Percentiles rank a stretch among this genome's conserved stretches.
phyloP scores from a whole-genome alignment of 805 yeast species.

The Candida coleopterorum region DNA sequence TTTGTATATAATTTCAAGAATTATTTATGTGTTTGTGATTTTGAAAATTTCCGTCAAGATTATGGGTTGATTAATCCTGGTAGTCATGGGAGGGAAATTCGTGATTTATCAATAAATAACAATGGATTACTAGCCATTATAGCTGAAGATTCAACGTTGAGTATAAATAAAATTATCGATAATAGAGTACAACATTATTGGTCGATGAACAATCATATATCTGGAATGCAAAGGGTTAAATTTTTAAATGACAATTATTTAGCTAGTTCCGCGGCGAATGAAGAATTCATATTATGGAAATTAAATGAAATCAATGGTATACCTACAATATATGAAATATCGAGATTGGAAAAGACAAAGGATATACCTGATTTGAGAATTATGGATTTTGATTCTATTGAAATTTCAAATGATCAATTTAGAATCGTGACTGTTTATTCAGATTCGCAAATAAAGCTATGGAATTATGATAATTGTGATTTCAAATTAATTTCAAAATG shows the following conservation, averaged over 20 bases:
- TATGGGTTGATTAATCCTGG: constrained; percentile 47
- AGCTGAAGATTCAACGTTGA: constrained; percentile 82
- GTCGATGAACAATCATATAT: constrained; percentile 76
- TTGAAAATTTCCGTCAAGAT: constrained; percentile 12
- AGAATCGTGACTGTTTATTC: constrained; percentile 73
- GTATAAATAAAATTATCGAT: constrained; percentile 40
- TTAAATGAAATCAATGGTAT: constrained; percentile 31
- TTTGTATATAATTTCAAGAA: constrained; percentile 56
- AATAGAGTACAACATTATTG: constrained; percentile 49
- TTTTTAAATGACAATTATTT: constrained; percentile 47
- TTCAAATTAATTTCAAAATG: constrained; percentile 47
- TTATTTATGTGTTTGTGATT: constrained; percentile 24
- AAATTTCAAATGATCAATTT: constrained; percentile 39
- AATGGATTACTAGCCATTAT: constrained; percentile 54
- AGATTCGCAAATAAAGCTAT: constrained; percentile 69
- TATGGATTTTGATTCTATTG: constrained; percentile 70
- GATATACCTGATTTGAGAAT: constrained; percentile 76
- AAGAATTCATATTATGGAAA: constrained; percentile 83
- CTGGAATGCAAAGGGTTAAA: constrained; percentile 77
- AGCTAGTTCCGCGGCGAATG: constrained; percentile 71
- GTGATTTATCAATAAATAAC: constrained; percentile 58
- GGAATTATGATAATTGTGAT: constrained; percentile 46
- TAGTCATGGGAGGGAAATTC: constrained; percentile 86
- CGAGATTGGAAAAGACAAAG: constrained; percentile 50
- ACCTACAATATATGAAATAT: constrained; percentile 46